Percentiles rank a stretch among this genome's conserved stretches.
These are phyloP conservation scores for Erodium maritimum DNA, from an alignment of 345 rosid species.

Conservation along the genomic window DNA sequence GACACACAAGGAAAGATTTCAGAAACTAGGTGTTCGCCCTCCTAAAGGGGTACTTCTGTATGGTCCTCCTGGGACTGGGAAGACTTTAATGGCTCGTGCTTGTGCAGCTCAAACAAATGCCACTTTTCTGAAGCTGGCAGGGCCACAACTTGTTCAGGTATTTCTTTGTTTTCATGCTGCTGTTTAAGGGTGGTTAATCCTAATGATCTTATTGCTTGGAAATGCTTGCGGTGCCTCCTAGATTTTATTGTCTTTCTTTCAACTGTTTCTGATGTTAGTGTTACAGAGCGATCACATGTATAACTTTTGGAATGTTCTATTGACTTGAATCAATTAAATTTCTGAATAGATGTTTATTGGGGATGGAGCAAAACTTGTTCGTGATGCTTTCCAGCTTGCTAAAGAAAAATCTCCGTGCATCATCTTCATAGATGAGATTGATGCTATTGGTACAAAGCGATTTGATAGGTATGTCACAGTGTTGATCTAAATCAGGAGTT, in stretches of 20 bases:
- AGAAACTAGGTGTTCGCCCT: slow-evolving; percentile 89
- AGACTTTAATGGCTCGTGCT: slow-evolving; percentile 98
- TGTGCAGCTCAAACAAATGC: slow-evolving; percentile 99
- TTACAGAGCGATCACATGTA: background rate
- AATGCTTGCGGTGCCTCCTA: background rate
- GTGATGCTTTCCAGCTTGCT: slow-evolving; percentile 99
- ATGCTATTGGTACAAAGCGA: slow-evolving; percentile 96
- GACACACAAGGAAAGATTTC: slow-evolving; percentile 93
- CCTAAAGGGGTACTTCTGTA: slow-evolving; percentile 96
- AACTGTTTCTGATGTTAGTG: background rate
- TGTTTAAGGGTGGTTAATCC: too few relatives aligned
- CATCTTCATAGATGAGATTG: slow-evolving; percentile 97
- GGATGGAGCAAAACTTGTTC: slow-evolving; percentile 16
- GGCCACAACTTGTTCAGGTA: slow-evolving; percentile 98
- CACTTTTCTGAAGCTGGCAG: slow-evolving; percentile 91
- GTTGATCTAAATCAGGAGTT: background rate
- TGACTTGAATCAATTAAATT: background rate
- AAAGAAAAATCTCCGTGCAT: slow-evolving; percentile 99
- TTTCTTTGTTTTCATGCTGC: background rate
- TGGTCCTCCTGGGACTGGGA: slow-evolving; percentile 99
- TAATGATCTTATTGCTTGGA: too few relatives aligned
- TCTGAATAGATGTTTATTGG: slow-evolving; percentile 88
- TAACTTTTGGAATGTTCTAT: background rate
- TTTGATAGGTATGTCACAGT: slow-evolving; percentile 61
- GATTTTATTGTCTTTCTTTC: background rate